Evolutionary conservation across 495 filamentous ascomycete species (phyloP).

Genomic region (Tuber microsphaerosporum): DNA sequence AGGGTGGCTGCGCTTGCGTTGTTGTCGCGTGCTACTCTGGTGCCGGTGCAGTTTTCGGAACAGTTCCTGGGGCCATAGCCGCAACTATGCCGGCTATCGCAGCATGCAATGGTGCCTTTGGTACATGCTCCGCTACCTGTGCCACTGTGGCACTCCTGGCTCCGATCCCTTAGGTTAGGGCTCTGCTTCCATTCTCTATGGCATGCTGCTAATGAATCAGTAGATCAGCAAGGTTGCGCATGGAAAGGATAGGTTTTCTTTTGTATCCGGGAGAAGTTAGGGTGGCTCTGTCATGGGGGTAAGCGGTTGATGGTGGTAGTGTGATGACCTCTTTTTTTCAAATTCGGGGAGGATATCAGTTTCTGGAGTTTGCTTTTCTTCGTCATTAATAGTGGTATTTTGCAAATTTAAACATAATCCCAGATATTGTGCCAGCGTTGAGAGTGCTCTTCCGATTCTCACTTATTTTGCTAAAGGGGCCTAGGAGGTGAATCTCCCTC

Average conservation of each 20-base stretch:
- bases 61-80: constrained; percentile 44
- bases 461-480: background rate
- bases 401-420: background rate
- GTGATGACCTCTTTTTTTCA: background rate
- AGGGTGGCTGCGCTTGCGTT: constrained; percentile 48
- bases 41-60: constrained; percentile 47
- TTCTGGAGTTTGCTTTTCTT: background rate
- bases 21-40: constrained; percentile 52
- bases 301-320: background rate
- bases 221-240: background rate
- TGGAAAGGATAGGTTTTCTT: background rate
- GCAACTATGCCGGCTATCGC: constrained; percentile 45
- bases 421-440: background rate
- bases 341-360: background rate
- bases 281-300: background rate
- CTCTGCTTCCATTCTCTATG: background rate
- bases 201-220: background rate
- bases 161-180: constrained; percentile 19
- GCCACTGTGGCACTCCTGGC: constrained; percentile 34
- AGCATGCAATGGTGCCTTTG: constrained; percentile 50
- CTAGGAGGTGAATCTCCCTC: background rate
- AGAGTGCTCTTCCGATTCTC: background rate
- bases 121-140: constrained; percentile 49
- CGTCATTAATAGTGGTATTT: background rate
- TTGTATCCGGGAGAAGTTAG: background rate